phyloP scores from a whole-genome alignment of 2,329 filamentous ascomycete species.

The Rosellinia necatrix region DNA sequence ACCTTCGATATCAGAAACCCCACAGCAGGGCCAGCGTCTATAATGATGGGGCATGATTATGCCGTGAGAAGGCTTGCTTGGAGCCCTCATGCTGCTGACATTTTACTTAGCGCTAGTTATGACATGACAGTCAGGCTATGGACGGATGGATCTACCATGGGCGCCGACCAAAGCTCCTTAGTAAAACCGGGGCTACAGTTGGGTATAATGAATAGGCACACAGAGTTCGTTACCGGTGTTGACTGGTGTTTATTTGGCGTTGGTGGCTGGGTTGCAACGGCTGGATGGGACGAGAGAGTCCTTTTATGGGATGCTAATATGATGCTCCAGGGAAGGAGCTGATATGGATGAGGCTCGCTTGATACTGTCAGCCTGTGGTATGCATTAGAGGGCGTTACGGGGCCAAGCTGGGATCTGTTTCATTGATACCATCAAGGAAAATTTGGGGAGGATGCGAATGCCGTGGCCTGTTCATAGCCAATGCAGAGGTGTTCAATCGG shows the following conservation, averaged over 20 bases:
- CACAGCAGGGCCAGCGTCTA: conserved; percentile 69
- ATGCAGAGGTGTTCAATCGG: not conserved
- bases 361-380: not conserved
- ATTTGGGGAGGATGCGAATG: not conserved
- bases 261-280: conserved; percentile 93
- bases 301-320: conserved; percentile 84
- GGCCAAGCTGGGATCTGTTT: conserved; percentile 11
- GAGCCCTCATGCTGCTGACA: conserved; percentile 91
- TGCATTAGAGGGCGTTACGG: conserved; percentile 27
- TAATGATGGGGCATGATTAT: conserved; percentile 87
- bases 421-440: conserved; percentile 22
- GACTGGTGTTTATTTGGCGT: conserved; percentile 98
- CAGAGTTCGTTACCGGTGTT: conserved; percentile 93
- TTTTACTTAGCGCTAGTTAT: conserved; percentile 88
- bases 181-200: conserved; percentile 69
- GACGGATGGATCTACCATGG: conserved; percentile 69
- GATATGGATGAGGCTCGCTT: not conserved
- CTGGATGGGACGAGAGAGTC: conserved; percentile 91
- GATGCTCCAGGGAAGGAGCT: conserved; percentile 34
- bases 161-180: conserved; percentile 40
- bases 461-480: not conserved
- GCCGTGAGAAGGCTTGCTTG: conserved; percentile 84
- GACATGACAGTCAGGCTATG: conserved; percentile 97
- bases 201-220: conserved; percentile 88
- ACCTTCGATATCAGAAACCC: conserved; percentile 89